phyloP scores from a whole-genome alignment of 805 yeast species.

The Yarrowia osloensis region DNA sequence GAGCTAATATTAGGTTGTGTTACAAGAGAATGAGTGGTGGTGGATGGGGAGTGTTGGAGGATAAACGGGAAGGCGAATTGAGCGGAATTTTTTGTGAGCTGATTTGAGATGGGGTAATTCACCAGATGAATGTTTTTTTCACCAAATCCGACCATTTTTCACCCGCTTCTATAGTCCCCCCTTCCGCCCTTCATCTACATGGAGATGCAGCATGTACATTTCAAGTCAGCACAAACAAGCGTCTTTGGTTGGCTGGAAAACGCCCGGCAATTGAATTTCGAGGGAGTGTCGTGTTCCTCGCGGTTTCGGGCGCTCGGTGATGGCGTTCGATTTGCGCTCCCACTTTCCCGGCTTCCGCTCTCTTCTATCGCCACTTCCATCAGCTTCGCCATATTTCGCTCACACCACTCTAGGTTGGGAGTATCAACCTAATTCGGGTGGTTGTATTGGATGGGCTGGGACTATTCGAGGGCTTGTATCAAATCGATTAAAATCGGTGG shows the following conservation, averaged over 20 bases:
- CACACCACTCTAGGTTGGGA: constrained; percentile 15
- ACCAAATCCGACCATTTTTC: neutral
- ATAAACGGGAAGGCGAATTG: too few relatives aligned
- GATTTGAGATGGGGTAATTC: too few relatives aligned
- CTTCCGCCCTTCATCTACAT: neutral
- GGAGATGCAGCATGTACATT: neutral
- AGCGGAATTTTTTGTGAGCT: neutral
- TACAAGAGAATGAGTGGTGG: neutral
- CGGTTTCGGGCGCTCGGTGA: too few relatives aligned
- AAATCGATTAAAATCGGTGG: neutral
- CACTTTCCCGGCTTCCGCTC: neutral
- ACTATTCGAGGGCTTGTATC: too few relatives aligned
- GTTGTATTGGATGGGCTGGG: neutral
- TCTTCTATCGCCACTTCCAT: neutral
- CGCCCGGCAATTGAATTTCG: neutral
- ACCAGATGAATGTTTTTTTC: too few relatives aligned
- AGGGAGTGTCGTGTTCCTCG: neutral
- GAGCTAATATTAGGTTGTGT: neutral
- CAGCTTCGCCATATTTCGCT: neutral
- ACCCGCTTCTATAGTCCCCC: neutral
- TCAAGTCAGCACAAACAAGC: neutral
- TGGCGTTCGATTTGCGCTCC: neutral
- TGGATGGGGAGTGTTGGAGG: neutral
- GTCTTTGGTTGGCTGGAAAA: neutral
- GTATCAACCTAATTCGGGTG: neutral